These are phyloP conservation scores for Lophiotrema nucula DNA, from an alignment of 495 filamentous ascomycete species.

Conservation along the genomic window DNA sequence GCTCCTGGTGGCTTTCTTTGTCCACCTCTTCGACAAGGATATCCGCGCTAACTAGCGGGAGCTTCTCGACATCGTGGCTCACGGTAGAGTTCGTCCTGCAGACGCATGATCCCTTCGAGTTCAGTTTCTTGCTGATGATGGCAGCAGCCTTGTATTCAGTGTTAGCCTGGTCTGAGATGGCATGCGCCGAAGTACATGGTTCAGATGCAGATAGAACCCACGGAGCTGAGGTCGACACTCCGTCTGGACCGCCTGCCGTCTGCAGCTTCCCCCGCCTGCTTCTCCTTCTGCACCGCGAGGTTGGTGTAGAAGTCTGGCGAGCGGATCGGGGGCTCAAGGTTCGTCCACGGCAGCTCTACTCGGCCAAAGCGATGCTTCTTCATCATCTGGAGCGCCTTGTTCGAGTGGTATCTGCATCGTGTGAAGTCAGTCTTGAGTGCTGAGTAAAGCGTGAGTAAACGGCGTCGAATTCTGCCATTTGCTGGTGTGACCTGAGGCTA, in stretches of 20 bases:
- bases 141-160: conserved; percentile 14
- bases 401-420: conserved; percentile 37
- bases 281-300: neutral
- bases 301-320: conserved; percentile 25
- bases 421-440: neutral
- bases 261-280: neutral
- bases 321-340: conserved; percentile 40
- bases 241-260: neutral
- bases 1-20: conserved; percentile 15
- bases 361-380: conserved; percentile 38
- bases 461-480: no score
- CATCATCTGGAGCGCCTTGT: conserved; percentile 33
- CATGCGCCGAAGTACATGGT: conserved; percentile 1
- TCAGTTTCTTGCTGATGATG: conserved; percentile 13
- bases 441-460: neutral
- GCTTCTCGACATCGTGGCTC: conserved; percentile 21
- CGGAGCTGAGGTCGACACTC: conserved; percentile 13
- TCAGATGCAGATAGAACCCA: conserved; percentile 3
- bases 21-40: neutral
- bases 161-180: conserved; percentile 9
- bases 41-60: neutral
- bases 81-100: conserved; percentile 7
- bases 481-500: neutral
- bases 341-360: conserved; percentile 35
- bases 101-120: conserved; percentile 5